Conservation (phyloP, 2,329 filamentous ascomycete species). For the Chalara sp. region DNA sequence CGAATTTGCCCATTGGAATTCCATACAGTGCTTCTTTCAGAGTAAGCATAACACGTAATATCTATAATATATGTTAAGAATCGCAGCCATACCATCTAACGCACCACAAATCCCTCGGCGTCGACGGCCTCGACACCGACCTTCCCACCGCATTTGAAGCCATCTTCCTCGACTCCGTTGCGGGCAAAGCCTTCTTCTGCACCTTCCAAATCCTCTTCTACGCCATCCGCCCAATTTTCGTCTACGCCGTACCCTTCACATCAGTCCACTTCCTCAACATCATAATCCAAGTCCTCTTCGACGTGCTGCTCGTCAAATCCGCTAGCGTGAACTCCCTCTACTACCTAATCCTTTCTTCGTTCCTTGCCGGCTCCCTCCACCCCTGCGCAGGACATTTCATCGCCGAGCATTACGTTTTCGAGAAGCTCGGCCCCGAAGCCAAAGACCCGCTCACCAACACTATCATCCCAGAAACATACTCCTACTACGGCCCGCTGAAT, state of each 20-base stretch:
- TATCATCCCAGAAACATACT: constrained; percentile 86
- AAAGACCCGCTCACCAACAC: constrained; percentile 46
- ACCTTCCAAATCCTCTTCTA: constrained; percentile 99
- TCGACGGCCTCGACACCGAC: constrained; percentile 93
- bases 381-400: constrained; percentile 97
- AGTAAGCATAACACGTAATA: constrained; percentile 38
- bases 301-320: constrained; percentile 57
- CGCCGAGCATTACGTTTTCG: constrained; percentile 89
- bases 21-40: constrained; percentile 96
- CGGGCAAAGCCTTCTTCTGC: constrained; percentile 97
- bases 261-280: constrained; percentile 81
- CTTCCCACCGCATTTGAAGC: constrained; percentile 89
- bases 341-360: constrained; percentile 84
- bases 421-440: constrained; percentile 46
- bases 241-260: constrained; percentile 86
- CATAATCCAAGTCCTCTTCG: constrained; percentile 67
- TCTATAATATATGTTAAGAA: constrained; percentile 16
- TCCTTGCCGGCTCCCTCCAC: constrained; percentile 89
- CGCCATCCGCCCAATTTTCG: constrained; percentile 88
- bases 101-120: constrained; percentile 96
- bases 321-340: constrained; percentile 60
- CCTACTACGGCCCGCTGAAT: constrained; percentile 92
- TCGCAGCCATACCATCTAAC: constrained; percentile 87
- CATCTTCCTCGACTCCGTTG: constrained; percentile 85
- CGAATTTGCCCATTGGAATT: constrained; percentile 91